A percentile compares a stretch with the other conserved stretches of the same genome.
phyloP scores from a whole-genome alignment of 495 filamentous ascomycete genomes.

The Aspergillus saccharolyticus region DNA sequence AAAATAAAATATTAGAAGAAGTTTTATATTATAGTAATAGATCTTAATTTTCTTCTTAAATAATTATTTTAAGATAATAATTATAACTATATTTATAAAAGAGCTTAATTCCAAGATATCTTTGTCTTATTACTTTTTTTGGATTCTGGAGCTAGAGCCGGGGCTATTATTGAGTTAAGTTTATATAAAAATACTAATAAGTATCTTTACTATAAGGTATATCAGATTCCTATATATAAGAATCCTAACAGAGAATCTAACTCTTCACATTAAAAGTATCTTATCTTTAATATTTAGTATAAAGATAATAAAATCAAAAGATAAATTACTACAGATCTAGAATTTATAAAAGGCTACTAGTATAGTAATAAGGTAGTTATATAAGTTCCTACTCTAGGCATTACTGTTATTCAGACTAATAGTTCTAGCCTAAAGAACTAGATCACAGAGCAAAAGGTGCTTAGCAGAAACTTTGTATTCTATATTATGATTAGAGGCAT shows the following conservation, averaged over 20 bases:
- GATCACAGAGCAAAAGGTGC: conserved; percentile 18
- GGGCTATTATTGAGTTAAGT: conserved; percentile 22
- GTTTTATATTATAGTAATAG: conserved; percentile 16
- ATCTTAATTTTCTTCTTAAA: conserved; percentile 19
- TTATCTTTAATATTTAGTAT: conserved; percentile 19
- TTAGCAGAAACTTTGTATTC: conserved; percentile 21
- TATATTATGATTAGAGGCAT: conserved; percentile 14
- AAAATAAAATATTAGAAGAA: conserved; percentile 16
- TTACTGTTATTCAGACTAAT: too few species aligned
- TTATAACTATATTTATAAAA: conserved; percentile 21
- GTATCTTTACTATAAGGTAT: conserved; percentile 24
- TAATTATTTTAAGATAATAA: conserved; percentile 15
- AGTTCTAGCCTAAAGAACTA: conserved; percentile 18
- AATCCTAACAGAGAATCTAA: background rate
- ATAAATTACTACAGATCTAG: conserved; percentile 20
- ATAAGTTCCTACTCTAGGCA: conserved; percentile 12
- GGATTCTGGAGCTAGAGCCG: conserved; percentile 14
- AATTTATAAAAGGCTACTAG: conserved; percentile 21
- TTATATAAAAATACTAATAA: conserved; percentile 19
- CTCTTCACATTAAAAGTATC: conserved; percentile 9
- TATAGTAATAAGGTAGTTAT: conserved; percentile 10
- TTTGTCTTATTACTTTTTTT: conserved; percentile 21
- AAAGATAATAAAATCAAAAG: conserved; percentile 9
- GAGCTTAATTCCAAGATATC: conserved; percentile 15
- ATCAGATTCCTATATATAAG: conserved; percentile 1